Percentiles rank a stretch among this genome's conserved stretches.
These are phyloP conservation scores for Colletotrichum sp. DNA, from an alignment of 2,329 filamentous ascomycete species.

Conservation along the genomic window DNA sequence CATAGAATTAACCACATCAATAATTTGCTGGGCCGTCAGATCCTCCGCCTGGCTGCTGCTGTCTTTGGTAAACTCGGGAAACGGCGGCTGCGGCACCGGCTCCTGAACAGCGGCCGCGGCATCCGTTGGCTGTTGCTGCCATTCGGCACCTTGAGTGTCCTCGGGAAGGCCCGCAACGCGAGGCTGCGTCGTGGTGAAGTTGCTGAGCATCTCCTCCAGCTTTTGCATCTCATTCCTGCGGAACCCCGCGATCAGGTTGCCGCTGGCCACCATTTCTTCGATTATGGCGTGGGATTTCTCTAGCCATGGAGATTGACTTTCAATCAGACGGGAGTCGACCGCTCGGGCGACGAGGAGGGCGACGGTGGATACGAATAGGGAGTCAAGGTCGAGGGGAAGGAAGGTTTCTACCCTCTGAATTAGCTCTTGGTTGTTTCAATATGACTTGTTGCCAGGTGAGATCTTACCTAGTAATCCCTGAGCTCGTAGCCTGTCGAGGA, in stretches of 20 bases:
- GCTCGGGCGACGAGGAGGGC: constrained; percentile 42
- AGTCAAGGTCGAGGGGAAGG: constrained; percentile 50
- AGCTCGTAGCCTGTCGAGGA: constrained; percentile 47
- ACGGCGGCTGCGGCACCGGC: background rate
- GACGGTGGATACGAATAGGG: constrained; percentile 47
- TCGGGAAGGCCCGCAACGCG: background rate
- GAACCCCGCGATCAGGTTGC: constrained; percentile 51
- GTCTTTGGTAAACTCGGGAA: background rate
- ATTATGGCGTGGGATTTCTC: constrained; percentile 47
- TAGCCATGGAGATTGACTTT: constrained; percentile 41
- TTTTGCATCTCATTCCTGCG: constrained; percentile 50
- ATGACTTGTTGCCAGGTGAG: background rate
- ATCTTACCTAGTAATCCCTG: constrained; percentile 51
- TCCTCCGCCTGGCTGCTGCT: constrained; percentile 15
- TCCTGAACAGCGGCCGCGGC: background rate
- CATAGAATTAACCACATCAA: constrained; percentile 13
- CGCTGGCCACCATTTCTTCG: constrained; percentile 50
- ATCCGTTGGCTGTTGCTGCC: background rate
- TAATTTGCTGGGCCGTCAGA: constrained; percentile 11
- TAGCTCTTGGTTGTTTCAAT: background rate
- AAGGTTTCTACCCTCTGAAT: constrained; percentile 40
- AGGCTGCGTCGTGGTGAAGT: background rate
- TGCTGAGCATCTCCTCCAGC: constrained; percentile 42
- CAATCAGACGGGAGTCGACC: constrained; percentile 38
- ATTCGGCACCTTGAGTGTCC: background rate